These are phyloP conservation scores for Coemansia sp. DNA, from an alignment of 371 early-diverging fungal species.

Conservation along the genomic window DNA sequence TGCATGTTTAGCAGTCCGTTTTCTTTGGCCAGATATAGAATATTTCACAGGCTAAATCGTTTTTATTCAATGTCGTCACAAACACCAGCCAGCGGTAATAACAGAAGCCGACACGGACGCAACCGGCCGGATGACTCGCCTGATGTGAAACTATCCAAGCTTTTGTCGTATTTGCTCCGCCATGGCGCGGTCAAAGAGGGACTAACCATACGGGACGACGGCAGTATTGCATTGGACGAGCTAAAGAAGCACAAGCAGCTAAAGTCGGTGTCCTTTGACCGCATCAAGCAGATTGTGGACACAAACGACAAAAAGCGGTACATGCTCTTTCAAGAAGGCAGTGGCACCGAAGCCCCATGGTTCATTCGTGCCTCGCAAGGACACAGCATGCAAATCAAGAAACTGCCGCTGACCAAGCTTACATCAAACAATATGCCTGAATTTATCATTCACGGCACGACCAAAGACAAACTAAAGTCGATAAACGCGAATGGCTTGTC, in stretches of 20 bases:
- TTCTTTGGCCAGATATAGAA: not conserved
- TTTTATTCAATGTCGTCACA: not conserved
- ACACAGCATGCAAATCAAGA: conserved; percentile 65
- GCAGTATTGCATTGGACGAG: conserved; percentile 66
- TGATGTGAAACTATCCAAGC: conserved; percentile 63
- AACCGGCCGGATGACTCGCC: conserved; percentile 29
- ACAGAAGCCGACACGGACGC: conserved; percentile 1
- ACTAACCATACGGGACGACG: conserved; percentile 67
- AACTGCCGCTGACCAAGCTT: conserved; percentile 55
- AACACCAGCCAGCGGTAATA: not conserved
- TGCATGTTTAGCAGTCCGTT: not conserved
- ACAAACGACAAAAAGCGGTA: conserved; percentile 81
- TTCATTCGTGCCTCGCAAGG: conserved; percentile 85
- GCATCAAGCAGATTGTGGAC: conserved; percentile 59
- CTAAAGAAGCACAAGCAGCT: conserved; percentile 51
- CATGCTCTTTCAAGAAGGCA: conserved; percentile 51
- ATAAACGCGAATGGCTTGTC: conserved; percentile 62
- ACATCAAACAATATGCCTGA: conserved; percentile 56
- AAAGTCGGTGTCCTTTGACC: conserved; percentile 27
- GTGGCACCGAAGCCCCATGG: conserved; percentile 43
- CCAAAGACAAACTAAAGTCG: conserved; percentile 31
- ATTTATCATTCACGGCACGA: conserved; percentile 78
- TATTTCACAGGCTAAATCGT: not conserved
- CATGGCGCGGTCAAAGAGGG: conserved; percentile 82
- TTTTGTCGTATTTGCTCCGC: conserved; percentile 74